Conservation (phyloP, 148 eudicot genomes). For the Spergularia bocconei region DNA sequence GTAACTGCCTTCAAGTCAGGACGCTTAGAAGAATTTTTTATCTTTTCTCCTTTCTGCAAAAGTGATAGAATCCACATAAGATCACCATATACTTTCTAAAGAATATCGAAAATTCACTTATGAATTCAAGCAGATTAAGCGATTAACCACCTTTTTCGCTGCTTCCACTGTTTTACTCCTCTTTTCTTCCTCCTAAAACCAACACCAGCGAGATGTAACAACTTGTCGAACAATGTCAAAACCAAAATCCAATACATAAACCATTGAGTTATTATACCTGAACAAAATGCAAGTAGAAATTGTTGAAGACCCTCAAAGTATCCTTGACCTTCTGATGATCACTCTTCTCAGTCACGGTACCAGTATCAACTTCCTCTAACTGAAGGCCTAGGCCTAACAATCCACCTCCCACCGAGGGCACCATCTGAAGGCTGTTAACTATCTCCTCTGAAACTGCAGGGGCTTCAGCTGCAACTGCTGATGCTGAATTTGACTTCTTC, state of each 20-base stretch:
- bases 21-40: slow-evolving; percentile 27
- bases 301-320: slow-evolving; percentile 54
- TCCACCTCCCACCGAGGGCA: slow-evolving; percentile 23
- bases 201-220: not conserved
- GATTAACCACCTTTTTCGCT: slow-evolving; percentile 23
- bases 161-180: slow-evolving; percentile 36
- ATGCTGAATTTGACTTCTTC: not conserved
- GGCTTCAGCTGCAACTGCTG: not conserved
- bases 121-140: slow-evolving; percentile 5
- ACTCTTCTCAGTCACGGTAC: slow-evolving; percentile 29
- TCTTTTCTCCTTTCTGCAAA: slow-evolving; percentile 14
- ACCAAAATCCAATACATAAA: not conserved
- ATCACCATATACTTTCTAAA: not conserved
- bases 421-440: slow-evolving; percentile 1
- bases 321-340: slow-evolving; percentile 47
- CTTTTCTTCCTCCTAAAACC: slow-evolving; percentile 65
- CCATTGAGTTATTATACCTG: slow-evolving; percentile 38
- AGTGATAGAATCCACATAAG: not conserved
- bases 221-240: not conserved
- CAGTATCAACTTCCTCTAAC: not conserved
- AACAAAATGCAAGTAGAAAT: slow-evolving; percentile 61
- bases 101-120: not conserved
- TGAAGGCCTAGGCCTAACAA: slow-evolving; percentile 22
- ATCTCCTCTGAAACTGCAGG: slow-evolving; percentile 19
- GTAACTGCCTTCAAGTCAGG: slow-evolving; percentile 44